Conservation (phyloP, 2,329 filamentous ascomycete species). For the Fusarium nygamai region DNA sequence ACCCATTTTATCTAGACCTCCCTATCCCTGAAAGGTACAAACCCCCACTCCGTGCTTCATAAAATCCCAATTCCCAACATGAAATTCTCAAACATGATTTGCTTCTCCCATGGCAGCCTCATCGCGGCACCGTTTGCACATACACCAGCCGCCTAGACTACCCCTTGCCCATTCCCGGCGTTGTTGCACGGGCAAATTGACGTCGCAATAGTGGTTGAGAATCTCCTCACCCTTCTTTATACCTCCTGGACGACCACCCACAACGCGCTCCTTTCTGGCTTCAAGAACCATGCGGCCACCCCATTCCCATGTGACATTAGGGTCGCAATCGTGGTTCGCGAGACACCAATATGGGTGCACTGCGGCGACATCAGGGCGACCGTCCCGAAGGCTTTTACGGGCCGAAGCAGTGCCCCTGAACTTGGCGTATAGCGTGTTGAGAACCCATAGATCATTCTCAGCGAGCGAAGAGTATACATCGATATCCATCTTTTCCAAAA, state of each 20-base stretch:
- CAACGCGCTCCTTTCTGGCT: constrained; percentile 67
- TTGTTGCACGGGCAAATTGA: constrained; percentile 78
- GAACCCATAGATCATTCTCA: constrained; percentile 79
- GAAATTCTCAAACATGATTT: constrained; percentile 13
- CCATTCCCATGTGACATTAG: constrained; percentile 96
- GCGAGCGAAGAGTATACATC: constrained; percentile 72
- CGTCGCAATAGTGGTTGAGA: constrained; percentile 93
- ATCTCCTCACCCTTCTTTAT: constrained; percentile 86
- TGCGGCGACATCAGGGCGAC: constrained; percentile 88
- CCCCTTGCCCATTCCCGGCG: constrained; percentile 90
- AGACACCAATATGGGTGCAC: constrained; percentile 97
- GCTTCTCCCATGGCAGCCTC: constrained; percentile 62
- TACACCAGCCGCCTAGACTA: constrained; percentile 87
- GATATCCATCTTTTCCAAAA: constrained; percentile 86
- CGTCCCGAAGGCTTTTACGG: constrained; percentile 77
- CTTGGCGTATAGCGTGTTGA: constrained; percentile 93
- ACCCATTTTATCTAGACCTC: constrained; percentile 25
- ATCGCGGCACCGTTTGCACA: constrained; percentile 82
- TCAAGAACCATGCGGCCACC: constrained; percentile 78
- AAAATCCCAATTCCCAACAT: not conserved
- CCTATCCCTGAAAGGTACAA: constrained; percentile 11
- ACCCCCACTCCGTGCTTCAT: constrained; percentile 4
- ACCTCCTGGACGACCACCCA: constrained; percentile 63
- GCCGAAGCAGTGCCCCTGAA: constrained; percentile 94
- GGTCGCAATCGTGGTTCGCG: constrained; percentile 95